These are phyloP conservation scores for Laetiporus sulphureus DNA, from an alignment of 1,284 basidiomycete species.

Conservation along the genomic window DNA sequence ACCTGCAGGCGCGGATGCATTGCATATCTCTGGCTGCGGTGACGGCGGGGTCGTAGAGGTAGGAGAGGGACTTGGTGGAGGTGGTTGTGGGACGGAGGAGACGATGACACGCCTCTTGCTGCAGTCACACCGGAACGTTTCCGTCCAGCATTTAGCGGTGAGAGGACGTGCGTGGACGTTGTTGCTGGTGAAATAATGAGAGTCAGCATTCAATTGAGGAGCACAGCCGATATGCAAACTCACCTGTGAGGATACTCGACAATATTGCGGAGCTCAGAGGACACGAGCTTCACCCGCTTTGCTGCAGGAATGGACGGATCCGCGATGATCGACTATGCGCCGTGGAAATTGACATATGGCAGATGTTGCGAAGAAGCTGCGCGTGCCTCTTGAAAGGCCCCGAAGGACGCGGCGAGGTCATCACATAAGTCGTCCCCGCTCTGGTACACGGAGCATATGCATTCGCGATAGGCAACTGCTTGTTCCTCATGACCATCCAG, in stretches of 20 bases:
- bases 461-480: too few relatives aligned
- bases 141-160: slow-evolving; percentile 4
- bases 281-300: slow-evolving; percentile 10
- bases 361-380: background rate
- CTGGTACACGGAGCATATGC: slow-evolving; percentile 11
- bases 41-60: background rate
- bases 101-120: background rate
- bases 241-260: slow-evolving; percentile 14
- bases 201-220: too few relatives aligned
- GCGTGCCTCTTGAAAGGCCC: slow-evolving; percentile 5
- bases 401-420: slow-evolving; percentile 5
- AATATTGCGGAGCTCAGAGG: slow-evolving; percentile 8
- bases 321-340: slow-evolving; percentile 16
- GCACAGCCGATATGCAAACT: background rate
- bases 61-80: background rate
- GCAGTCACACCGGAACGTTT: slow-evolving; percentile 10
- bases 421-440: slow-evolving; percentile 6
- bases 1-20: background rate
- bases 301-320: slow-evolving; percentile 12
- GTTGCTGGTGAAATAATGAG: too few relatives aligned
- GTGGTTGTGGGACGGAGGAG: background rate
- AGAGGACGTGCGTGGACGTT: background rate
- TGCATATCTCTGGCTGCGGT: background rate
- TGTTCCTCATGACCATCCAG: too few relatives aligned
- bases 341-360: slow-evolving; percentile 11